Evolutionary conservation across 306 rosid genomes (phyloP).

Genomic region (Boehmeria nivea): DNA sequence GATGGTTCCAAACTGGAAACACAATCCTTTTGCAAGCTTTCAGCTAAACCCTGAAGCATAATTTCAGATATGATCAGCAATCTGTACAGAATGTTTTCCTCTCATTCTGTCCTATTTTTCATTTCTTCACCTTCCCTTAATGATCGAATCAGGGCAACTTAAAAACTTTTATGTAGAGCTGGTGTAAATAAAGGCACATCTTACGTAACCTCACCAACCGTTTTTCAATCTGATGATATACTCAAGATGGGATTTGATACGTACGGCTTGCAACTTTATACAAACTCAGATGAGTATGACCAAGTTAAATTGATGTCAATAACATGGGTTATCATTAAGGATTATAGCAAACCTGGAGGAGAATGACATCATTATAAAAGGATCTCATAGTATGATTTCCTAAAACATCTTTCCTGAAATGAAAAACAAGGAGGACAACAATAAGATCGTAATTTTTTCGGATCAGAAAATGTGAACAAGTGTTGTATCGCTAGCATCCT

Average conservation of each 20-base stretch:
- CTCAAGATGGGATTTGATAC: background rate
- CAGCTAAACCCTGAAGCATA: constrained; percentile 52
- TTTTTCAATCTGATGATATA: background rate
- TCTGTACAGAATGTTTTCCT: constrained; percentile 1
- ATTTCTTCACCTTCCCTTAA: no score
- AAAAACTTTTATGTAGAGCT: no score
- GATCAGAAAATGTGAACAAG: no score
- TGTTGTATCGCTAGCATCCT: no score
- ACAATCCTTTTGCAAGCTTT: constrained; percentile 76
- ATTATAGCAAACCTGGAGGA: constrained; percentile 65
- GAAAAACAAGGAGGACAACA: constrained; percentile 9
- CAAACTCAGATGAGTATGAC: background rate
- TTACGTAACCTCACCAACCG: no score
- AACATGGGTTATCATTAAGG: constrained; percentile 13
- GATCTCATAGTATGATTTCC: constrained; percentile 65
- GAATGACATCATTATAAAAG: constrained; percentile 65
- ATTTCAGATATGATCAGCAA: constrained; percentile 10
- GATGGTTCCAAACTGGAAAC: constrained; percentile 50
- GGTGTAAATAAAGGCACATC: no score
- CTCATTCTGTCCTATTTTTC: background rate
- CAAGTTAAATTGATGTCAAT: background rate
- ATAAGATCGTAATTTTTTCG: no score
- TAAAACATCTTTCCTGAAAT: constrained; percentile 73
- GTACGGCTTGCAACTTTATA: background rate
- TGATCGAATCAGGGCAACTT: no score